Evolutionary conservation across 768 basidiomycete species (phyloP), one percentile per base, ranked within the genome.

Genomic region (Tylopilus felleus): DNA sequence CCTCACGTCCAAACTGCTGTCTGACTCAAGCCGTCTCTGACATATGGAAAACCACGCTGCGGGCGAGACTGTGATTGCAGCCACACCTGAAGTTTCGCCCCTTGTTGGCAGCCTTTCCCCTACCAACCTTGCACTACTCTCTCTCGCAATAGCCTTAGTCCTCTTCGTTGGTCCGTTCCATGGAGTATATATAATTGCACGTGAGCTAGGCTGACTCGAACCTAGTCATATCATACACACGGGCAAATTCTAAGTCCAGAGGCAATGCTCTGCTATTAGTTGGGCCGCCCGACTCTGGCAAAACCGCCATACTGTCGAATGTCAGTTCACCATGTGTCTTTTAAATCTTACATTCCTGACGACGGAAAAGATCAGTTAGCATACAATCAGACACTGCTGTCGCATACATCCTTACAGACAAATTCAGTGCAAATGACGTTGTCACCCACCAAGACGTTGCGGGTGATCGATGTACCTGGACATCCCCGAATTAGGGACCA

Each of bases 401-500:
- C 88, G 3, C 85, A 89, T 60, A 83, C 88, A 4, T 93, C 91
- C 0, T 74, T 93, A 65, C 91, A 93, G 67, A 76, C 78, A 5
- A 93, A 90, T 66, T 71, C 77, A 1, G 78, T 81, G 5, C 59
- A 76, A 5, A 66, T 85, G 31, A 54, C 70, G 6, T 60, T 85
- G n/a, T 65, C 70, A 7, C 57, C 73, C 2, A 74, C 73, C 40
- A 80, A 78, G 60, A 64, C 70, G 14, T 65, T 87, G 42, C 79
- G 75, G 38, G 70, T 88, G 13, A 73, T 91, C 17, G 91, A 93
- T 68, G 71, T 93, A 39, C 91, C 91, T 8, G 91, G 91, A n/a
- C 91, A 93, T 67, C 87, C 90, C 10, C 80, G 91, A 39, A 79
- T 93, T 51, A 73, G 90, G 28, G 80, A 80, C 61, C 88, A 90